Conservation (phyloP, 1,284 basidiomycete genomes). For the Dichomitus squalens region DNA sequence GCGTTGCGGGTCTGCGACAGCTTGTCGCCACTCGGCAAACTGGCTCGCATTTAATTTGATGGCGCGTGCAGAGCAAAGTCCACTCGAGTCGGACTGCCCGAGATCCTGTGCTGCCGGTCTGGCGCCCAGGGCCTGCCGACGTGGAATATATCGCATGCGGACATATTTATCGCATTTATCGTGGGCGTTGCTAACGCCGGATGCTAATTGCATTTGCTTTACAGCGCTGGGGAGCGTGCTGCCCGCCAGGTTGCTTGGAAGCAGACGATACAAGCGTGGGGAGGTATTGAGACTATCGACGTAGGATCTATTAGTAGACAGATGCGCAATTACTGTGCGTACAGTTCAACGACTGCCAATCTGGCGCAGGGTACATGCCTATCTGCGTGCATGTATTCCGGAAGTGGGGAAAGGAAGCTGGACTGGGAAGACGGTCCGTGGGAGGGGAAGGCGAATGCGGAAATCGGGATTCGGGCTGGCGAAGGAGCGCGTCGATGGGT, state of each 20-base stretch:
- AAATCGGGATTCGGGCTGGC: not conserved
- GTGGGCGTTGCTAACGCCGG: constrained; percentile 18
- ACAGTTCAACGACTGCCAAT: not conserved
- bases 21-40: not conserved
- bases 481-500: not conserved
- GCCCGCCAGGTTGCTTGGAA: not conserved
- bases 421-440: not conserved
- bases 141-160: not conserved
- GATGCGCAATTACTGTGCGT: not conserved
- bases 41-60: not conserved
- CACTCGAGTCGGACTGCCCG: constrained; percentile 11
- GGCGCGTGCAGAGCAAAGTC: not conserved
- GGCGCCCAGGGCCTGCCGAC: not conserved
- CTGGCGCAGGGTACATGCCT: not conserved
- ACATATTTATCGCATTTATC: constrained; percentile 17
- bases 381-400: not conserved
- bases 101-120: not conserved
- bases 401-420: not conserved
- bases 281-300: not conserved
- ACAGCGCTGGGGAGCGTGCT: constrained; percentile 11
- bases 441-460: not conserved
- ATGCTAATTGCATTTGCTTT: constrained; percentile 5
- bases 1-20: not conserved
- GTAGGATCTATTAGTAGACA: not conserved
- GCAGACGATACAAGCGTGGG: not conserved